phyloP scores from a whole-genome alignment of 2,329 filamentous ascomycete genomes.

The Fusarium pininemorale region DNA sequence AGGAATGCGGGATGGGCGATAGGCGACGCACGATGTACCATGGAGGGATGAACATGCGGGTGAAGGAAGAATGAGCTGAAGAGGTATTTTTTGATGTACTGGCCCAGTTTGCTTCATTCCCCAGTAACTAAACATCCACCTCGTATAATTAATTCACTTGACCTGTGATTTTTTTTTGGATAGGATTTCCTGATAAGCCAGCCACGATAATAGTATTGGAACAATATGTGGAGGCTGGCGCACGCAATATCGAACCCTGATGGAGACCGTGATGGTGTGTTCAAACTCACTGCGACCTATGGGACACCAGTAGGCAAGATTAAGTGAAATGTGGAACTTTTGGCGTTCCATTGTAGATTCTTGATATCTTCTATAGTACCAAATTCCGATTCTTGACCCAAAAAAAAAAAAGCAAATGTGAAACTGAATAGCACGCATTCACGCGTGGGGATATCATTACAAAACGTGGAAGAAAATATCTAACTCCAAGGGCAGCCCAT shows the following conservation, averaged over 20 bases:
- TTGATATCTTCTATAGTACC: conserved; percentile 26
- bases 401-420: conserved; percentile 17
- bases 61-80: neutral
- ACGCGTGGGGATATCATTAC: conserved; percentile 40
- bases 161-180: neutral
- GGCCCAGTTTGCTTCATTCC: neutral
- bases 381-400: neutral
- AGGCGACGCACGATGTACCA: neutral
- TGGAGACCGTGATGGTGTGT: neutral
- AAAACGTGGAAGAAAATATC: conserved; percentile 25
- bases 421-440: conserved; percentile 29
- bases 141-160: neutral
- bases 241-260: conserved; percentile 4
- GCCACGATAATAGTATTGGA: conserved; percentile 1
- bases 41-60: neutral
- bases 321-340: neutral
- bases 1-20: neutral
- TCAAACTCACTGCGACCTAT: neutral
- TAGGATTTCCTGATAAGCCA: neutral
- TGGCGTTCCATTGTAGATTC: conserved; percentile 10
- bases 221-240: conserved; percentile 14
- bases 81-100: neutral
- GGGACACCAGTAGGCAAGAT: neutral
- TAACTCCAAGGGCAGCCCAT: conserved; percentile 32
- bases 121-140: neutral